These are phyloP conservation scores for Nigrospora osmanthi DNA, from an alignment of 2,329 filamentous ascomycete genomes.

Conservation along the genomic window DNA sequence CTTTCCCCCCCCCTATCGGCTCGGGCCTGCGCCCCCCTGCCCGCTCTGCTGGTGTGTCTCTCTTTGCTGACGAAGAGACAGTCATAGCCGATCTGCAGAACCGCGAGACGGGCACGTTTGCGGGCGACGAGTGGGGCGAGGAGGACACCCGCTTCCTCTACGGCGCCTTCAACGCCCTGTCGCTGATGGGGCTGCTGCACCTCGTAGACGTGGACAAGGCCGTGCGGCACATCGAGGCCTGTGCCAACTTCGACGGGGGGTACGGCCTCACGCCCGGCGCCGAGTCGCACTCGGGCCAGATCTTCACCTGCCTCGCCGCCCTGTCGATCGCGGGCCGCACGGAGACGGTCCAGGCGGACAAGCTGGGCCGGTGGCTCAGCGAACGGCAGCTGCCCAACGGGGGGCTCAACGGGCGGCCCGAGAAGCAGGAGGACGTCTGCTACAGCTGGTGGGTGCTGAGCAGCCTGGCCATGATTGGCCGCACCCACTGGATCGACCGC, in stretches of 20 bases:
- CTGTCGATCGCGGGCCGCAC: slow-evolving; percentile 75
- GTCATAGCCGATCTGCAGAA: slow-evolving; percentile 82
- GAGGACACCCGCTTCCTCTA: slow-evolving; percentile 93
- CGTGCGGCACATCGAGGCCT: slow-evolving; percentile 69
- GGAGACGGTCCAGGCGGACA: slow-evolving; percentile 75
- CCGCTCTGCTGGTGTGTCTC: slow-evolving; percentile 9
- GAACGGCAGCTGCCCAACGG: slow-evolving; percentile 84
- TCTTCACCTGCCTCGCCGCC: slow-evolving; percentile 88
- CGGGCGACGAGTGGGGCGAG: slow-evolving; percentile 94
- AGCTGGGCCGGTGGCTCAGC: slow-evolving; percentile 82
- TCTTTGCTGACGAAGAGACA: slow-evolving; percentile 19
- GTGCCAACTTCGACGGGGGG: slow-evolving; percentile 89
- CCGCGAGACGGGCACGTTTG: slow-evolving; percentile 73
- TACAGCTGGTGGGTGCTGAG: slow-evolving; percentile 99
- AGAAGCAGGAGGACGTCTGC: slow-evolving; percentile 94
- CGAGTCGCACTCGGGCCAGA: slow-evolving; percentile 91
- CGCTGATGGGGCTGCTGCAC: slow-evolving; percentile 66
- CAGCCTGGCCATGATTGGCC: slow-evolving; percentile 81
- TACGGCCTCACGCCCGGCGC: slow-evolving; percentile 86
- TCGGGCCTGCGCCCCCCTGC: not conserved
- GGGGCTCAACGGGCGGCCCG: slow-evolving; percentile 86
- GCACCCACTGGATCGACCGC: slow-evolving; percentile 88
- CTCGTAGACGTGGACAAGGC: slow-evolving; percentile 75
- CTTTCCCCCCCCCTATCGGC: slow-evolving; percentile 1
- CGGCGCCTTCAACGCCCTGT: slow-evolving; percentile 81